phyloP scores from a whole-genome alignment of 1,139 yeast species.

The Suhomyces atakaporum region DNA sequence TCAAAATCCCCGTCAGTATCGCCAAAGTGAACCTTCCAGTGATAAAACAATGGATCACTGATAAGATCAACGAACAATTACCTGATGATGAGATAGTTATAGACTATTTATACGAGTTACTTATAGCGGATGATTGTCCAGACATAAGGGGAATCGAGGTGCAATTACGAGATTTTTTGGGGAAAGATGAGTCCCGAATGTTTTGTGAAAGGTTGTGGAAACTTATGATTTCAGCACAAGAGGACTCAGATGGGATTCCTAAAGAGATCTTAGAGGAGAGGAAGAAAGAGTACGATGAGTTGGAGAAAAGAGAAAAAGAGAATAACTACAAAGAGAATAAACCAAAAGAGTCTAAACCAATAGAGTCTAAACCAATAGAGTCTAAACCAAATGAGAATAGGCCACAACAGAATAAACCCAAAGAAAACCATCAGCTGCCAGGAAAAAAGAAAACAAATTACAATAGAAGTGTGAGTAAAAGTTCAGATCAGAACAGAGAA shows the following conservation, averaged over 20 bases:
- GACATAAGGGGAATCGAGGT: constrained; percentile 35
- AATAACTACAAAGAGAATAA: not conserved
- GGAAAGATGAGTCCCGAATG: constrained; percentile 32
- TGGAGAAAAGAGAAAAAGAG: constrained; percentile 4
- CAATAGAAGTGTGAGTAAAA: constrained; percentile 20
- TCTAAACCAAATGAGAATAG: no score
- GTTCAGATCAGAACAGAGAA: not conserved
- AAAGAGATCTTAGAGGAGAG: constrained; percentile 25
- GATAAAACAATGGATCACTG: constrained; percentile 38
- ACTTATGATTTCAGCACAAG: constrained; percentile 41
- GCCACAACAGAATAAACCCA: no score
- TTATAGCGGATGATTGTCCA: constrained; percentile 29
- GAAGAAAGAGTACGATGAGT: constrained; percentile 14
- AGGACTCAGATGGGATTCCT: constrained; percentile 44
- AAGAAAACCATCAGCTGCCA: not conserved
- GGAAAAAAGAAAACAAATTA: constrained; percentile 25
- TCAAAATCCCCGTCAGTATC: constrained; percentile 29
- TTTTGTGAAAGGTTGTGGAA: constrained; percentile 45
- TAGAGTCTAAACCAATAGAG: no score
- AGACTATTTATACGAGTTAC: constrained; percentile 42
- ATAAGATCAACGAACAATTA: constrained; percentile 30
- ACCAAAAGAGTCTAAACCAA: no score
- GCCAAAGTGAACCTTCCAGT: constrained; percentile 36
- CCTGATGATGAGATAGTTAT: constrained; percentile 52
- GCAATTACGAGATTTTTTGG: constrained; percentile 44